Percentiles rank a stretch among this genome's conserved stretches.
phyloP scores from a whole-genome alignment of 1,284 basidiomycete genomes.

The Phenoliferia sp. region DNA sequence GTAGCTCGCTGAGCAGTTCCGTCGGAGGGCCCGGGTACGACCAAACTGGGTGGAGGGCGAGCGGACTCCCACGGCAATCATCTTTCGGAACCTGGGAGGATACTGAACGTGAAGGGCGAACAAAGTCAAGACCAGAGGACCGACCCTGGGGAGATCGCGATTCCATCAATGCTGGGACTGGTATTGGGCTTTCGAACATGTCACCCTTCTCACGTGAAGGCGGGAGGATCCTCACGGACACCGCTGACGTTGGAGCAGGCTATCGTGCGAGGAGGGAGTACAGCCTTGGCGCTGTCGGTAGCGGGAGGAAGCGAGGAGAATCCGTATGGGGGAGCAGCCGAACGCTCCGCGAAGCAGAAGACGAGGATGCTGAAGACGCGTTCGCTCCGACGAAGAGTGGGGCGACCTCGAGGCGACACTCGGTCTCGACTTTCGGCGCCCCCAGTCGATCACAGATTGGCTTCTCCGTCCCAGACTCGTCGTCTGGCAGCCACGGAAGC shows the following conservation, averaged over 20 bases:
- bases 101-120: constrained; percentile 20
- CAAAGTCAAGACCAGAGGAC: constrained; percentile 12
- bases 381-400: constrained; percentile 38
- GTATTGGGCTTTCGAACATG: constrained; percentile 37
- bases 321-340: constrained; percentile 29
- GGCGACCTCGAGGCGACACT: constrained; percentile 38
- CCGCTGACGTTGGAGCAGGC: background rate
- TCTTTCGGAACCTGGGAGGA: constrained; percentile 21
- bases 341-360: constrained; percentile 27
- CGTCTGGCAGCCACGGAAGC: background rate
- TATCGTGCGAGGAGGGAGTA: constrained; percentile 23
- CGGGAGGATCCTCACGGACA: constrained; percentile 15
- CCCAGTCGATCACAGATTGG: constrained; percentile 30
- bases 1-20: background rate
- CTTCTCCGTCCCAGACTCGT: constrained; percentile 31
- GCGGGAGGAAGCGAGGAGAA: constrained; percentile 28
- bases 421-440: constrained; percentile 37
- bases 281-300: constrained; percentile 30
- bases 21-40: constrained; percentile 3
- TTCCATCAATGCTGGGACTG: constrained; percentile 9
- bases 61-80: constrained; percentile 6
- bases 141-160: constrained; percentile 3
- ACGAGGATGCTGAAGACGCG: constrained; percentile 35
- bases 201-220: constrained; percentile 37
- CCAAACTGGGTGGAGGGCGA: constrained; percentile 9